Percentiles rank a stretch among this genome's conserved stretches.
phyloP scores from a whole-genome alignment of 495 filamentous ascomycete species.

The Penicillium bialowiezense region DNA sequence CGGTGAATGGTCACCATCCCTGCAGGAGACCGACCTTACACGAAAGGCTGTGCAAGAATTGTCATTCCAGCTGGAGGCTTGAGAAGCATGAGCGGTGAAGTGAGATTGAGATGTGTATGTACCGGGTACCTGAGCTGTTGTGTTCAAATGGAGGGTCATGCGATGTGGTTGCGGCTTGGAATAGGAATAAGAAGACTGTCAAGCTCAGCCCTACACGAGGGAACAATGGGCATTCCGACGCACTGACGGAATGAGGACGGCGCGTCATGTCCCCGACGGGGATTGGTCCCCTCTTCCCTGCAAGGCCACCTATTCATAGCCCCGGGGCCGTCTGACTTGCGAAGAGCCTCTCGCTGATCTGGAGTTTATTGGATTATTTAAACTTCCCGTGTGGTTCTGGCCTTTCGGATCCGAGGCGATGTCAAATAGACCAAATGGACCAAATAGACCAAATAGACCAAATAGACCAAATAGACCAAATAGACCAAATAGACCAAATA shows the following conservation, averaged over 20 bases:
- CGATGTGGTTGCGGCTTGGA: conserved; percentile 6
- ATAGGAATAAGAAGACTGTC: conserved; percentile 10
- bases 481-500: no score
- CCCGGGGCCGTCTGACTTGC: conserved; percentile 5
- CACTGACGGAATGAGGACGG: not conserved
- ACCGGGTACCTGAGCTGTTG: conserved; percentile 14
- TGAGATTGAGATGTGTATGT: not conserved
- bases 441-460: no score
- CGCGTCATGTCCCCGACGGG: no score
- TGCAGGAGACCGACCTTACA: conserved; percentile 6
- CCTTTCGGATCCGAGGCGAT: not conserved
- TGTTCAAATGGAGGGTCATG: conserved; percentile 6
- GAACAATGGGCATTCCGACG: not conserved
- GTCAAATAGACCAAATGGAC: no score
- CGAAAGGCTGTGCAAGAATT: conserved; percentile 20
- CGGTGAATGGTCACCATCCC: conserved; percentile 19
- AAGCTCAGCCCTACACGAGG: conserved; percentile 14
- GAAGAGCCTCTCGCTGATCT: conserved; percentile 6
- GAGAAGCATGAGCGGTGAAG: conserved; percentile 27
- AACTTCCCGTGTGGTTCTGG: not conserved
- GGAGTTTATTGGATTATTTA: not conserved
- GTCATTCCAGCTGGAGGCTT: conserved; percentile 18
- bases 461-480: no score
- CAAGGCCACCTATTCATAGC: conserved; percentile 8
- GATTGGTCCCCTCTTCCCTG: conserved; percentile 1